Evolutionary conservation across 805 yeast genomes (phyloP), one percentile per base, ranked within the genome.

Genomic region (Candida sakaeoensis): DNA sequence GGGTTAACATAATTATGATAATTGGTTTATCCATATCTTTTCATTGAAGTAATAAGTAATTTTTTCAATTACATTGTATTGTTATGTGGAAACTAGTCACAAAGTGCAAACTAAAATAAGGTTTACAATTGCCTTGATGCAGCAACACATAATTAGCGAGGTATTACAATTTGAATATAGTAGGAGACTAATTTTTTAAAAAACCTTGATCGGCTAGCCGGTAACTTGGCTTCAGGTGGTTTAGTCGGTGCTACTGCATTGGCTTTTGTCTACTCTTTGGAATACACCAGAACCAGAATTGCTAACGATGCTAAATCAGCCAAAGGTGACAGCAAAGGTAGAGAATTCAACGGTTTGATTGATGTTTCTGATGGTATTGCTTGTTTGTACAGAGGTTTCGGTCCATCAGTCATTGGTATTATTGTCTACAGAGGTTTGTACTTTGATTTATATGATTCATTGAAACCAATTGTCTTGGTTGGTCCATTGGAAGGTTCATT

Each of bases 141-240:
- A n/a, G n/a, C n/a, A n/a, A n/a, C n/a, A n/a, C n/a, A n/a, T n/a
- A n/a, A n/a, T n/a, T n/a, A n/a, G n/a, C n/a, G n/a, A n/a, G n/a
- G n/a, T n/a, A n/a, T n/a, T n/a, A n/a, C n/a, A n/a, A n/a, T n/a
- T n/a, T n/a, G n/a, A n/a, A n/a, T n/a, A n/a, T n/a, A n/a, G n/a
- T n/a, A n/a, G n/a, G n/a, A n/a, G n/a, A n/a, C n/a, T n/a, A n/a
- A n/a, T n/a, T n/a, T n/a, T n/a, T n/a, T n/a, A n/a, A n/a, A n/a
- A n/a, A n/a, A n/a, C n/a, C n/a, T n/a, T n/a, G n/a, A n/a, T n/a
- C n/a, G n/a, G n/a, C n/a, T n/a, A n/a, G n/a, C n/a, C n/a, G 96
- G 96, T 84, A 90, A 90, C 87, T 80, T 90, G 73, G 96, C 96
- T 58, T 88, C 97, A 57, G 96, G 96, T 86, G 97, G 95, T 86